These are phyloP conservation scores for Nicotiana noctiflora DNA, from an alignment of 257 asterid species.

Conservation along the genomic window DNA sequence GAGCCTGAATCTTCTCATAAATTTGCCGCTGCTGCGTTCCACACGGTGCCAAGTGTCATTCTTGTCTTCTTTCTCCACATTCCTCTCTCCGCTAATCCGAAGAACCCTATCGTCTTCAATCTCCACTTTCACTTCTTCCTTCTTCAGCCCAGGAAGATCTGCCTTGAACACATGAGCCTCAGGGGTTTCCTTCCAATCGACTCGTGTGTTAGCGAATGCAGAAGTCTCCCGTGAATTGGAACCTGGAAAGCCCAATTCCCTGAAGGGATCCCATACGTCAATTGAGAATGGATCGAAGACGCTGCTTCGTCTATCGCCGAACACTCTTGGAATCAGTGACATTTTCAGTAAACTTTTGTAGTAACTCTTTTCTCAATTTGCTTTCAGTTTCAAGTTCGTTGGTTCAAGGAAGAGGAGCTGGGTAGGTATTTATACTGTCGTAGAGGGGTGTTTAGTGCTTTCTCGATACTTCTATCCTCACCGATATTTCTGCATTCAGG, in stretches of 20 bases:
- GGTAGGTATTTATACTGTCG: background rate
- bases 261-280: background rate
- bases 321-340: background rate
- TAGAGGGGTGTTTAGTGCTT: background rate
- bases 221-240: background rate
- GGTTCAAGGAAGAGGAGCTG: background rate
- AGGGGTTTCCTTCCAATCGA: too few species aligned
- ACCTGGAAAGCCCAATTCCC: background rate
- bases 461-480: background rate
- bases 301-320: background rate
- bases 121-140: too few species aligned
- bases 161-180: too few species aligned
- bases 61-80: background rate
- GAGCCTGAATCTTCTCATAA: slow-evolving; percentile 5
- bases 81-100: slow-evolving; percentile 3
- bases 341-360: too few species aligned
- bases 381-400: background rate
- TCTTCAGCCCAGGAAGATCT: too few species aligned
- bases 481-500: too few species aligned
- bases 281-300: background rate
- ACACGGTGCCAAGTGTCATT: background rate
- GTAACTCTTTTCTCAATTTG: too few species aligned
- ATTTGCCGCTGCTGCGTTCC: slow-evolving; percentile 12
- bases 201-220: background rate
- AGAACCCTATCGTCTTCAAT: background rate